Base-by-base conservation (phyloP, 2,329 filamentous ascomycete genomes). In the Pseudocercospora fijiensis region DNA sequence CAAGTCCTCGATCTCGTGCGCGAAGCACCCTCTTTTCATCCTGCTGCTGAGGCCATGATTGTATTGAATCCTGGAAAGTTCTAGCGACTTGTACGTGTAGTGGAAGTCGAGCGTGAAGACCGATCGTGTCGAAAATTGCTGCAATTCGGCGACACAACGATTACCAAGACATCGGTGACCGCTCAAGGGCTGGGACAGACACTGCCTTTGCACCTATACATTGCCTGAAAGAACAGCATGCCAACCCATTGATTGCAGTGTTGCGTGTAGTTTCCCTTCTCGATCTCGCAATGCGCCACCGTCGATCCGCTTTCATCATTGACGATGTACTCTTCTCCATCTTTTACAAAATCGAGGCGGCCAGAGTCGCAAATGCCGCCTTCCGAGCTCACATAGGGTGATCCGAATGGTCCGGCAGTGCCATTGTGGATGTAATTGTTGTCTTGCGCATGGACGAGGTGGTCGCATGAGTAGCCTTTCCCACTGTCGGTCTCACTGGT, bases 231-330 rank as follows among this genome's bases (percentile, higher is more conserved):
- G 24, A 65, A 70, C 20, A 67, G 27, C 59, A 62, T 63, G 2
- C 69, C 69, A 4, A 70, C 51, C 69, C 69, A 70, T 57, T 66
- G 61, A 58, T 63, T 63, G 55, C 69, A 70, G 7, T 57, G 55
- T 8, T 52, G 52, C 53, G 20, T 45, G 28, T 41, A 30, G 26
- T 22, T 49, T 6, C 27, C 28, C n/a, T 51, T 58, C 53, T 64
- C 59, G 8, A 51, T 61, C 28, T 47, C 57, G 41, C 68, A 70
- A 20, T 69, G 51, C 2, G 63, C 68, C 1, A 67, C 59, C 28
- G 57, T 20, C 1, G 55, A 41, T 24, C 65, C 68, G 8, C 58
- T 28, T 30, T 57, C 49, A 41, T 65, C 57, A 18, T 62, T 60
- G 13, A 66, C 67, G 5, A 41, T 62, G 22, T 70, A 67, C 4